Evolutionary conservation across 495 filamentous ascomycete species (phyloP).

Genomic region (Amphirosellinia nigrospora): DNA sequence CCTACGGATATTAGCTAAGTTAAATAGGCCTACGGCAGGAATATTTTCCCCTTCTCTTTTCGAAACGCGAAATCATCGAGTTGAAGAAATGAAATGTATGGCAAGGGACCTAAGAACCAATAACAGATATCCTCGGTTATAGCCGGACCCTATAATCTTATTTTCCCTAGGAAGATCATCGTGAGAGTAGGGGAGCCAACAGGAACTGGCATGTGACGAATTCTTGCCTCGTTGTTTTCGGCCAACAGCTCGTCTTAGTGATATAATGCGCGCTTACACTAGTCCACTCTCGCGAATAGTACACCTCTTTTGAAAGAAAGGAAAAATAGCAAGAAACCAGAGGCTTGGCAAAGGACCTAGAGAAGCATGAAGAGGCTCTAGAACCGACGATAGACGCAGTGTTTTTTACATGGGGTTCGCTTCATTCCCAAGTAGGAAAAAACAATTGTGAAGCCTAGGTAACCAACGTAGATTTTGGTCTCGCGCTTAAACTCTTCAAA

Average conservation of each 20-base stretch:
- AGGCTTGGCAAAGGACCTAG: background rate
- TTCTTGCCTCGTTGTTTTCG: background rate
- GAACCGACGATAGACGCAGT: background rate
- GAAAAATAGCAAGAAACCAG: background rate
- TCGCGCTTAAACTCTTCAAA: background rate
- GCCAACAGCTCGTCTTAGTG: background rate
- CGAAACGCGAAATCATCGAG: background rate
- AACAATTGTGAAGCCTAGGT: background rate
- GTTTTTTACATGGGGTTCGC: background rate
- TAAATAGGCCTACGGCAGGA: background rate
- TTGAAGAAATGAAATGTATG: background rate
- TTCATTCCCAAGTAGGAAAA: background rate
- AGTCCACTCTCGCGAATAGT: background rate
- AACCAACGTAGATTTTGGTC: too few relatives aligned
- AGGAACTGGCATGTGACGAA: background rate
- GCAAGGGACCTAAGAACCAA: background rate
- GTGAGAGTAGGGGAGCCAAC: background rate
- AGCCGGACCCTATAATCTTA: background rate
- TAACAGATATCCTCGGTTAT: background rate
- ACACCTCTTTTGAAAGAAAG: background rate
- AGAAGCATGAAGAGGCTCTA: background rate
- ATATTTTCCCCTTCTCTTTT: background rate
- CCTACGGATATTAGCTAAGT: background rate
- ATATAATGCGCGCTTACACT: conserved; percentile 2
- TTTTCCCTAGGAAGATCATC: background rate